Evolutionary conservation across 2,329 filamentous ascomycete genomes (phyloP).

Genomic region (Clonostachys solani): DNA sequence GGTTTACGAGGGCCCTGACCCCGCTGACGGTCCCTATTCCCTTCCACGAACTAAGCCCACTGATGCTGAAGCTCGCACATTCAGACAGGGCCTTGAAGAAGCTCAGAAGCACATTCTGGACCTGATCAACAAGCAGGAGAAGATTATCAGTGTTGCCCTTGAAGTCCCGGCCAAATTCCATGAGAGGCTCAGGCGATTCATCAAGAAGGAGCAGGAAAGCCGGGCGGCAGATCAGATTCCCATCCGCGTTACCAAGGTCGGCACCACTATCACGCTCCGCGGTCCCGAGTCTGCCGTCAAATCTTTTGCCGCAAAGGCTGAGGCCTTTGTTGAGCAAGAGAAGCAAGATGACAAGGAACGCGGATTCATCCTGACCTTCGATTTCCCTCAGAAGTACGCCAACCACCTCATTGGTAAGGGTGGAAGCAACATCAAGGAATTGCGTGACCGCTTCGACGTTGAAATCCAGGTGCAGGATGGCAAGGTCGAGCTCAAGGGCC

Average conservation of each 20-base stretch:
- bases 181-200: conserved; percentile 58
- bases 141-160: conserved; percentile 42
- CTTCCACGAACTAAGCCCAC: conserved; percentile 50
- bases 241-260: conserved; percentile 52
- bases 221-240: conserved; percentile 55
- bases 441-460: conserved; percentile 64
- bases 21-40: conserved; percentile 40
- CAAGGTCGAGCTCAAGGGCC: conserved; percentile 92
- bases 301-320: conserved; percentile 67
- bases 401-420: conserved; percentile 75
- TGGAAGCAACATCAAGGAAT: conserved; percentile 61
- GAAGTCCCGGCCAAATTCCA: conserved; percentile 62
- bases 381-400: conserved; percentile 92
- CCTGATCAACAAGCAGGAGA: conserved; percentile 55
- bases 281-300: conserved; percentile 73
- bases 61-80: conserved; percentile 43
- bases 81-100: conserved; percentile 50
- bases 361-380: conserved; percentile 79
- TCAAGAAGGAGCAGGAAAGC: conserved; percentile 59
- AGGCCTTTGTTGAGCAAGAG: conserved; percentile 79
- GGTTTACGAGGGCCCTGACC: conserved; percentile 67
- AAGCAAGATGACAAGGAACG: conserved; percentile 92
- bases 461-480: conserved; percentile 89
- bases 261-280: conserved; percentile 65
- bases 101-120: conserved; percentile 53